Evolutionary conservation across 805 yeast genomes (phyloP), one percentile per base, ranked within the genome.

Genomic region (Candida namnaoensis): DNA sequence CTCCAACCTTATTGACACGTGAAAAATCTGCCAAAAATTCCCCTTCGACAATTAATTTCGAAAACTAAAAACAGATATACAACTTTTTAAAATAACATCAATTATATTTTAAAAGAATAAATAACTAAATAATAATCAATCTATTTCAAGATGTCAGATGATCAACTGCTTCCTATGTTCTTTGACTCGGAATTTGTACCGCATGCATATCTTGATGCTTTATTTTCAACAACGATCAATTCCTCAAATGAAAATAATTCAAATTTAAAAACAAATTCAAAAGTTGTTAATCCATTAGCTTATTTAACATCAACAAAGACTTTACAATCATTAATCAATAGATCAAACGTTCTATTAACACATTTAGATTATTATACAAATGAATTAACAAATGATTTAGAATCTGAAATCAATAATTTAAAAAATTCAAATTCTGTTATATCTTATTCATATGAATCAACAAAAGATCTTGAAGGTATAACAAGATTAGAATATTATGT

Each of bases 161-260:
- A 61, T 41, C 74, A 75, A 13, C 67, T 80, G 1, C 58, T 82
- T 4, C 61, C 76, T 11, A 81, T 82, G 78, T 83, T 83, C 63
- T 78, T 80, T 46, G 86, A 82, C 47, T 74, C 71, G 19, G 76
- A 73, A 25, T 82, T 82, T 53, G 76, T 72, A 14, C 83, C 88
- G 1, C 73, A 76, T 41, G 76, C 75, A 35, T 83, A 74, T 50
- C 69, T 83, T 15, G 86, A 83, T 54, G 79, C 83, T 3, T 60
- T 82, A 13, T 69, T 78, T 45, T 64, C 73, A 38, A 59, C 70
- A 15, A 63, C 71, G 4, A 46, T 30, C 67, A 7, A 50, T 38
- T 34, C 36, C 7, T 19, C 42, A 15, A 44, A 26, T 26, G 10
- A 10, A 26, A 42, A 42, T 8, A 30, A 42, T 5, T 33, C 46